Evolutionary conservation across 2,329 filamentous ascomycete genomes (phyloP).

Genomic region (Xylariaceae sp.): DNA sequence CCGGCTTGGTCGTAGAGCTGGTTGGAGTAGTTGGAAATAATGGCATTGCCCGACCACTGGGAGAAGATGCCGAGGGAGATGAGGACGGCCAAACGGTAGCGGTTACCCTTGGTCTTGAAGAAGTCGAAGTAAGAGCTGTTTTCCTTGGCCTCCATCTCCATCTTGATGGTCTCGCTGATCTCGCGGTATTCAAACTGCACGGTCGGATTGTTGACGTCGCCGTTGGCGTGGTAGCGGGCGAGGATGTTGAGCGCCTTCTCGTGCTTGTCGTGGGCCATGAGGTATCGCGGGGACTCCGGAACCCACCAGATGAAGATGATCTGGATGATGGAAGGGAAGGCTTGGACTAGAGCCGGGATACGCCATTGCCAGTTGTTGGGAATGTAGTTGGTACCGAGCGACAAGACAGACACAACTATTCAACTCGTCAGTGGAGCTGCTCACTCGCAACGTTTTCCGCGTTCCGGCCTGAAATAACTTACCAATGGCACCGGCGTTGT

Average conservation of each 20-base stretch:
- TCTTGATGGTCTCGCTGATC: conserved; percentile 51
- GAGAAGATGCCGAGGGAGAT: conserved; percentile 53
- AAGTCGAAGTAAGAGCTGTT: conserved; percentile 49
- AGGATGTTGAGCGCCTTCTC: conserved; percentile 52
- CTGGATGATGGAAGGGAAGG: conserved; percentile 42
- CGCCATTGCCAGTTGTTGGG: conserved; percentile 47
- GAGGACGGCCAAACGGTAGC: conserved; percentile 48
- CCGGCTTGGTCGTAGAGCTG: conserved; percentile 50
- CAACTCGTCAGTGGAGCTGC: conserved; percentile 10
- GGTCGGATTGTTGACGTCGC: conserved; percentile 44
- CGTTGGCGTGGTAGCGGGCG: conserved; percentile 52
- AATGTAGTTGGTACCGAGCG: conserved; percentile 44
- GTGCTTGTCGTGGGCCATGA: conserved; percentile 46
- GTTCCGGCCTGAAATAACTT: conserved; percentile 5
- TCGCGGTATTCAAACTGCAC: conserved; percentile 56
- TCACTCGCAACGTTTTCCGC: background rate
- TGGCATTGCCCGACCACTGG: conserved; percentile 55
- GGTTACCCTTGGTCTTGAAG: conserved; percentile 51
- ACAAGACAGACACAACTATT: conserved; percentile 42
- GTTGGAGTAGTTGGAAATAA: conserved; percentile 54
- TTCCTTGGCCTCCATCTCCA: conserved; percentile 44
- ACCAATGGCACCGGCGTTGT: conserved; percentile 39
- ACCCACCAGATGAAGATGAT: conserved; percentile 44
- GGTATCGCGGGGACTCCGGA: conserved; percentile 36
- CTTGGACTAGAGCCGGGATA: conserved; percentile 43